Conservation (phyloP, 371 early-diverging fungal species). For the Capillidium rhysosporum region DNA sequence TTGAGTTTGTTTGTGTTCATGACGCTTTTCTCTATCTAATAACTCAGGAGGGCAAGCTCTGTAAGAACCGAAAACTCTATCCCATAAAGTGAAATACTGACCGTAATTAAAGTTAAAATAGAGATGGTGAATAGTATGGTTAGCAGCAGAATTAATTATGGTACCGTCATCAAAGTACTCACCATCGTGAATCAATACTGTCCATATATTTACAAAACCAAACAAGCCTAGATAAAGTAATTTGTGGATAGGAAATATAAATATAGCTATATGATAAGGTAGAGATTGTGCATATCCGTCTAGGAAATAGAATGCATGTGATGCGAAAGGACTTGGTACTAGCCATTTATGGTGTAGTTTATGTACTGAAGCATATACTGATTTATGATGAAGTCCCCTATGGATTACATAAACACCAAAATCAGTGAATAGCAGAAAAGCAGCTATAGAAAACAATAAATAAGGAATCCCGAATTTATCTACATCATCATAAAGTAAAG, state of each 20-base stretch:
- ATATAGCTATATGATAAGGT: slow-evolving; percentile 85
- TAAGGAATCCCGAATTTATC: slow-evolving; percentile 48
- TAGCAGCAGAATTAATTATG: slow-evolving; percentile 63
- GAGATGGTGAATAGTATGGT: slow-evolving; percentile 88
- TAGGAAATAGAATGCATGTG: slow-evolving; percentile 87
- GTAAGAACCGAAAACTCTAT: slow-evolving; percentile 48
- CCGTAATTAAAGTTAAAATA: slow-evolving; percentile 98
- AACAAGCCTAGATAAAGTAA: slow-evolving; percentile 67
- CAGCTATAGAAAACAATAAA: slow-evolving; percentile 29
- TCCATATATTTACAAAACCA: slow-evolving; percentile 84
- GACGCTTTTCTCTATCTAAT: slow-evolving; percentile 32
- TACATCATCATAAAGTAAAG: slow-evolving; percentile 46
- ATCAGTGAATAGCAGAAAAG: slow-evolving; percentile 82
- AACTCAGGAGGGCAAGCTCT: slow-evolving; percentile 47
- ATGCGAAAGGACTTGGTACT: slow-evolving; percentile 84
- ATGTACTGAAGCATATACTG: slow-evolving; percentile 69
- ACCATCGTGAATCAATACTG: slow-evolving; percentile 91
- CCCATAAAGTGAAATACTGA: slow-evolving; percentile 85
- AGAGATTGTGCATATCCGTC: slow-evolving; percentile 87
- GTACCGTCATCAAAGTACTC: slow-evolving; percentile 8
- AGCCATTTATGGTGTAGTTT: slow-evolving; percentile 39
- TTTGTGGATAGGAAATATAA: slow-evolving; percentile 74
- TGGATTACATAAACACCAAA: slow-evolving; percentile 89
- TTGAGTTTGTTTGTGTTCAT: slow-evolving; percentile 36
- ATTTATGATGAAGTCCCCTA: slow-evolving; percentile 70